These are phyloP conservation scores for Exsudoporus frostii DNA, from an alignment of 768 basidiomycete species.

Conservation along the genomic window DNA sequence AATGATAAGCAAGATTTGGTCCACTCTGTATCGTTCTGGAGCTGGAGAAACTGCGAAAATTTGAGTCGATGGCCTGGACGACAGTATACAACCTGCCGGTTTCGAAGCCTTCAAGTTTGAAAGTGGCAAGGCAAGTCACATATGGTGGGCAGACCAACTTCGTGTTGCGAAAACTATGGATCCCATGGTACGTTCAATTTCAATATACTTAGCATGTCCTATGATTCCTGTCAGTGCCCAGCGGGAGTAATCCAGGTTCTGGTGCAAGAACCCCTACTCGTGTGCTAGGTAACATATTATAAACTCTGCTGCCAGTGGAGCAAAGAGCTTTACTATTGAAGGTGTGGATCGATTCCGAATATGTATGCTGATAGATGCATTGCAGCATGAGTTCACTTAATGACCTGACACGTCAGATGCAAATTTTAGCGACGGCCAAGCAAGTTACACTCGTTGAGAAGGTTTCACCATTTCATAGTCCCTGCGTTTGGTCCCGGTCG, in stretches of 20 bases:
- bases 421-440: not conserved
- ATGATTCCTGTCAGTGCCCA: no score
- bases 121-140: no score
- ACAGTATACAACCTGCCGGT: no score
- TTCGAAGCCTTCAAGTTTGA: no score
- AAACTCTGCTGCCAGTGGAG: slow-evolving; percentile 37
- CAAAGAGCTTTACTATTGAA: slow-evolving; percentile 43
- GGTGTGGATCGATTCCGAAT: slow-evolving; percentile 54
- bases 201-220: not conserved
- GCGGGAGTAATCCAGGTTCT: slow-evolving; percentile 35
- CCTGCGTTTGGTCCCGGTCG: not conserved
- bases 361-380: slow-evolving; percentile 32
- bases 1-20: no score
- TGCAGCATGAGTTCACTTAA: not conserved
- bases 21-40: no score
- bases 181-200: slow-evolving; percentile 44
- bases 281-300: slow-evolving; percentile 46
- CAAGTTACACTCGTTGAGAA: not conserved
- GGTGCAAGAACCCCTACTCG: slow-evolving; percentile 46
- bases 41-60: no score
- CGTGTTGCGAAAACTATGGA: slow-evolving; percentile 49
- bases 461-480: not conserved
- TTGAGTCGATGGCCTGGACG: no score
- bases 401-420: not conserved
- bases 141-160: no score